Conservation (phyloP, 129 eudicot genomes). For the Heracleum sosnowskyi region DNA sequence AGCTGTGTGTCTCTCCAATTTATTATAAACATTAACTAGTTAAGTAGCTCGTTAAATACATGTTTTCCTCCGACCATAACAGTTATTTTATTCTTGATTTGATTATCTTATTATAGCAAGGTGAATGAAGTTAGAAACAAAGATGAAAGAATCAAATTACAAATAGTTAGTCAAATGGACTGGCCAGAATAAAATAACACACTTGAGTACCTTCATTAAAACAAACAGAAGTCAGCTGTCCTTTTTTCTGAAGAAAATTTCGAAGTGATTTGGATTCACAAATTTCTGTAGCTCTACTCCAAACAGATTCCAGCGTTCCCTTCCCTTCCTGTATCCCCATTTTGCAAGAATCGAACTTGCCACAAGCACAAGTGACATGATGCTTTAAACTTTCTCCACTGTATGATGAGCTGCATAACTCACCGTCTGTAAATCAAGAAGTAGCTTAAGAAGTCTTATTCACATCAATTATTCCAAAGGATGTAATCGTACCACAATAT, state of each 20-base stretch:
- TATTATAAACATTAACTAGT: too few relatives aligned
- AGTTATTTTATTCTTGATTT: too few relatives aligned
- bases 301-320: constrained; percentile 49
- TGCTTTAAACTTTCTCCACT: constrained; percentile 65
- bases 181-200: background rate
- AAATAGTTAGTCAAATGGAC: too few relatives aligned
- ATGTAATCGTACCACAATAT: background rate
- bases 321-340: constrained; percentile 36
- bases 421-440: constrained; percentile 42
- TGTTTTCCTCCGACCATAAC: too few relatives aligned
- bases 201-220: constrained; percentile 56
- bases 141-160: too few relatives aligned
- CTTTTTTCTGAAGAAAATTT: constrained; percentile 57
- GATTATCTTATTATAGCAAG: too few relatives aligned
- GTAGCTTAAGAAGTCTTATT: background rate
- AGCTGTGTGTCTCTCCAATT: too few relatives aligned
- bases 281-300: constrained; percentile 53
- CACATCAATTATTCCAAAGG: background rate
- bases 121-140: too few relatives aligned
- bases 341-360: constrained; percentile 29
- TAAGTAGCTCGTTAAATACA: too few relatives aligned
- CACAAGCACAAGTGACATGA: constrained; percentile 34
- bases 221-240: constrained; percentile 62
- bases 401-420: constrained; percentile 52
- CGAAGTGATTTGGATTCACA: constrained; percentile 60